Evolutionary conservation across 179 eudicot genomes (phyloP), one percentile per base, ranked within the genome.

Genomic region (Patellifolia procumbens): DNA sequence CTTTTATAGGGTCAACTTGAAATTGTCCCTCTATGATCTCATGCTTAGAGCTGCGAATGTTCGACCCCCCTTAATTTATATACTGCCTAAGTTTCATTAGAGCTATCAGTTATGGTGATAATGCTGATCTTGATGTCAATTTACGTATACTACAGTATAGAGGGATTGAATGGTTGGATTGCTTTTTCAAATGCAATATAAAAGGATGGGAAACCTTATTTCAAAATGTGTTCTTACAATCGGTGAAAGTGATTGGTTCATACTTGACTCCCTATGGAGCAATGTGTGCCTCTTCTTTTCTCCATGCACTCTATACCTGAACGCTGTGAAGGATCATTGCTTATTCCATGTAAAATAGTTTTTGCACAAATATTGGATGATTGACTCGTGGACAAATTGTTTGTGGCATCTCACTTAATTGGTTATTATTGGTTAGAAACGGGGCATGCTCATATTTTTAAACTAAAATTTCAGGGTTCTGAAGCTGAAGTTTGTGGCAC

Each of bases 401-500:
- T 3, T 17, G 13, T 63, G 65, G 12, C 22, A 53, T 53, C 59
- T 11, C 10, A 22, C 20, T 61, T 31, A 31, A 34, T 31, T 1
- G 26, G 68, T 34, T 63, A 17, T 32, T 8, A 66, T 39, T 66
- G 26, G 49, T 42, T 39, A 12, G 20, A n/a, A 22, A 3, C 5
- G 52, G 17, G 20, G n/a, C 19, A 24, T 7, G 39, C 70, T 63
- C 61, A 22, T 29, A 39, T 55, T 26, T 37, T 56, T 49, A 32
- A 68, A 35, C 45, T 60, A 11, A 58, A 67, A 56, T 53, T 68
- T 61, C 53, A 77, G 70, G 76, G 17, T 37, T 43, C 22, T 31
- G 45, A 52, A 42, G 10, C 32, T 58, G 72, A 71, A 65, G 61
- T 68, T 22, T 28, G 42, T 69, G 53, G 42, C 62, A 59, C 65